phyloP scores from a whole-genome alignment of 352 stramenopile species.

The Elongisporangium prolatum region DNA sequence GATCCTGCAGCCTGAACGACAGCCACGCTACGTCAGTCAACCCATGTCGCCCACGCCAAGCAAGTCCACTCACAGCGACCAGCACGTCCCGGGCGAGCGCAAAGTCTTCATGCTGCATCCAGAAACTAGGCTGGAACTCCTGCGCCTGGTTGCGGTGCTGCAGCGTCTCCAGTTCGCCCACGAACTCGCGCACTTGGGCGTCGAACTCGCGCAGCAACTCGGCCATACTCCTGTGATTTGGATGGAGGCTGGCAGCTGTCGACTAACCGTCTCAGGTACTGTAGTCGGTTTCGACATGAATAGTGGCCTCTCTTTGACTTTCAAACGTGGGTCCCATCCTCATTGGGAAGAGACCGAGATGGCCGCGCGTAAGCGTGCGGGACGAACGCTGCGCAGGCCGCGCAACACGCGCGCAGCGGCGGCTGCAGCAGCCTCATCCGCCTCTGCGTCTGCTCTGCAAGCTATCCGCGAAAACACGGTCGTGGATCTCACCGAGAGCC shows the following conservation, averaged over 20 bases:
- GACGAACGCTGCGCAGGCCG: constrained; percentile 40
- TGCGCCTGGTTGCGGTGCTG: constrained; percentile 47
- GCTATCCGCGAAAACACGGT: constrained; percentile 67
- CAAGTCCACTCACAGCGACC: constrained; percentile 47
- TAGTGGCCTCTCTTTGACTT: background rate
- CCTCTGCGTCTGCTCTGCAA: constrained; percentile 23
- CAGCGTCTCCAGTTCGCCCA: constrained; percentile 58
- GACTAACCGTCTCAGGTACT: background rate
- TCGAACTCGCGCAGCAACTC: constrained; percentile 56
- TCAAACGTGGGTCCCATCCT: background rate
- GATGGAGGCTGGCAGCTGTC: background rate
- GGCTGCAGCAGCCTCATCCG: constrained; percentile 4
- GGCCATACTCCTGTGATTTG: constrained; percentile 24
- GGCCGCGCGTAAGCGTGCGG: constrained; percentile 13
- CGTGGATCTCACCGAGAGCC: constrained; percentile 27
- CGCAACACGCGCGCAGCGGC: constrained; percentile 17
- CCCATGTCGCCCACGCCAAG: background rate
- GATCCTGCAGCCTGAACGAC: constrained; percentile 40
- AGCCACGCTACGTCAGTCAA: constrained; percentile 2
- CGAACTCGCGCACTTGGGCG: constrained; percentile 37
- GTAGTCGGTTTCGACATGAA: background rate
- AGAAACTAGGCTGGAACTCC: constrained; percentile 72
- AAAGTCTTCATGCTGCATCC: constrained; percentile 73
- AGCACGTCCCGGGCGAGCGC: constrained; percentile 77
- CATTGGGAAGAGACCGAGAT: background rate